These are phyloP conservation scores for Schizophyllum commune DNA, from an alignment of 1,284 basidiomycete genomes.

Conservation along the genomic window DNA sequence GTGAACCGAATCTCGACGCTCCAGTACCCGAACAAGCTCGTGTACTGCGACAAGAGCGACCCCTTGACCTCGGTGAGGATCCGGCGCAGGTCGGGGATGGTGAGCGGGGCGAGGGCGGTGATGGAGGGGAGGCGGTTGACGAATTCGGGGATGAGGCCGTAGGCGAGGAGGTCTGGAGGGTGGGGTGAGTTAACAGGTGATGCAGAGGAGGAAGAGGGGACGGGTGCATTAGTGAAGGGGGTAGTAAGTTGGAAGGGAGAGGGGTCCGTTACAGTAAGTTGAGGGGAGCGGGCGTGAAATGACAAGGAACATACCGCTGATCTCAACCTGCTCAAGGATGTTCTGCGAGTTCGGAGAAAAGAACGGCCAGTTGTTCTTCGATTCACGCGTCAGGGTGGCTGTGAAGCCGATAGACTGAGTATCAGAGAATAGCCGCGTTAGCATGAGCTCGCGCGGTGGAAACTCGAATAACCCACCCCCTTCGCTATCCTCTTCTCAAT, in stretches of 20 bases:
- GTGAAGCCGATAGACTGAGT: constrained; percentile 83
- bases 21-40: constrained; percentile 72
- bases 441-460: neutral
- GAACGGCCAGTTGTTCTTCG: constrained; percentile 46
- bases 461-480: constrained; percentile 48
- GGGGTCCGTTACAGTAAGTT: neutral
- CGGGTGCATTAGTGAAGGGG: too few species aligned
- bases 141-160: constrained; percentile 89
- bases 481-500: constrained; percentile 75
- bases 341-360: constrained; percentile 66
- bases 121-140: constrained; percentile 85
- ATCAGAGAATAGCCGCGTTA: neutral
- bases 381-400: constrained; percentile 49
- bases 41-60: constrained; percentile 86
- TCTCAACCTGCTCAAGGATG: constrained; percentile 61
- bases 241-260: neutral
- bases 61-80: constrained; percentile 91
- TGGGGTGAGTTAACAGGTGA: neutral
- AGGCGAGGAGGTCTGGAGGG: constrained; percentile 54
- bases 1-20: constrained; percentile 79
- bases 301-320: constrained; percentile 35
- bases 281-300: neutral
- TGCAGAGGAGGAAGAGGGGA: too few species aligned
- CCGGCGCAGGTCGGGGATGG: constrained; percentile 70
- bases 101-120: constrained; percentile 73